Evolutionary conservation across 108 stramenopile species (phyloP).

Genomic region (Skeletonema grethae): DNA sequence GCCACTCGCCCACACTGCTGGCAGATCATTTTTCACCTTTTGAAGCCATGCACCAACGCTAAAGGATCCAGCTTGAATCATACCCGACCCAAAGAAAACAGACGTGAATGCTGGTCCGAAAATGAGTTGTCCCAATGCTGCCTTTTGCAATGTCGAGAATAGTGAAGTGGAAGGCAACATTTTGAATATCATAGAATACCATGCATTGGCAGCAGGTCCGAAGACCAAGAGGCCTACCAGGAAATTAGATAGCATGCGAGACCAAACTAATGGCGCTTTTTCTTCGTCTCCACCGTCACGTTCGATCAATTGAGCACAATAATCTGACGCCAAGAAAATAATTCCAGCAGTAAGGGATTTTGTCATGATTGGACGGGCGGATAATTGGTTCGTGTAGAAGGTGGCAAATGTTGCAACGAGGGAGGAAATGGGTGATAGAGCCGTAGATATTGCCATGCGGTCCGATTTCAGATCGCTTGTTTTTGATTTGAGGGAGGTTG

Average conservation of each 20-base stretch:
- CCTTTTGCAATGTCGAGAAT: slow-evolving; percentile 74
- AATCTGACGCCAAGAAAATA: slow-evolving; percentile 79
- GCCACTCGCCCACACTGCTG: slow-evolving; percentile 78
- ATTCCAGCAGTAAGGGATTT: slow-evolving; percentile 78
- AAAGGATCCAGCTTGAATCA: slow-evolving; percentile 67
- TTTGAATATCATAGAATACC: slow-evolving; percentile 77
- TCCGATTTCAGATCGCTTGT: slow-evolving; percentile 1
- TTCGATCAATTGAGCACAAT: slow-evolving; percentile 74
- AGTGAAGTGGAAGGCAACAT: slow-evolving; percentile 64
- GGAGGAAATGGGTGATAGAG: slow-evolving; percentile 26
- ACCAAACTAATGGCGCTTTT: slow-evolving; percentile 36
- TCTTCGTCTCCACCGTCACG: slow-evolving; percentile 8
- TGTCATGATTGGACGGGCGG: slow-evolving; percentile 66
- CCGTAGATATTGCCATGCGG: neutral
- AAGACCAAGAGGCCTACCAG: slow-evolving; percentile 81
- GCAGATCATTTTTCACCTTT: slow-evolving; percentile 76
- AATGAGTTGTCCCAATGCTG: slow-evolving; percentile 79
- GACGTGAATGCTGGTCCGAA: slow-evolving; percentile 89
- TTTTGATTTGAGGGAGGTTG: slow-evolving; percentile 14
- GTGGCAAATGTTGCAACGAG: slow-evolving; percentile 23
- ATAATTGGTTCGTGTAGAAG: slow-evolving; percentile 46
- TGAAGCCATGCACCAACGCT: slow-evolving; percentile 55
- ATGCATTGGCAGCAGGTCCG: slow-evolving; percentile 86
- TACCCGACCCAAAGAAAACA: slow-evolving; percentile 77
- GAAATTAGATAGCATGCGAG: slow-evolving; percentile 51